Base-by-base conservation (phyloP, 2,329 filamentous ascomycete species). In the Tolypocladium cylindrosporum region DNA sequence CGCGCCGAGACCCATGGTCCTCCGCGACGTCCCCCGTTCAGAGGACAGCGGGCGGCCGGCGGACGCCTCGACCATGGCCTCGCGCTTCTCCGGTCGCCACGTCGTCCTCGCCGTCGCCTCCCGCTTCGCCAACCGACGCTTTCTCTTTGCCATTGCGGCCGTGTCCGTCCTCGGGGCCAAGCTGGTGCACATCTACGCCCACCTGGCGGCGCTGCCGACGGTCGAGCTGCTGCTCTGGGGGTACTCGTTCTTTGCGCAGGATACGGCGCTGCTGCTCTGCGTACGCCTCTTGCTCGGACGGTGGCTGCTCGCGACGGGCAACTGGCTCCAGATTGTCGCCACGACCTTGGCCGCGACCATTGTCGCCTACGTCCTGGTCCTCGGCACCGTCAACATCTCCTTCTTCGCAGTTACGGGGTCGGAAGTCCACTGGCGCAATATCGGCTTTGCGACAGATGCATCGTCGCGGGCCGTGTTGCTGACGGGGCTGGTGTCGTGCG, bases 391-490 rank as follows among this genome's bases (percentile, higher is more conserved):
- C 34, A 67, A 62, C 31, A 61, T 64, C 34, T 64, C 64, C 24
- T 69, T 69, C 54, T 68, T 64, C 45, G 45, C 59, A n/a, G 64
- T 67, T 2, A 60, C 70, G 1, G 70, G 71, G 21, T 66, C 67
- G 8, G 71, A 74, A 56, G 65, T 74, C 4, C 71, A 70, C 42
- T 71, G 71, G 63, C 65, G 69, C 50, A 72, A 74, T 53, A 59
- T 71, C 27, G 69, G 61, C 14, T 54, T 72, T 10, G 66, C 65
- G 0, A 61, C 64, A 11, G 72, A 73, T 40, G 61, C 68, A 13
- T 67, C 68, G 1, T 69, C 68, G 1, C 63, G 66, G 59, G 62
- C 62, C 16, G 62, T 71, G 43, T 60, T 74, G 14, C 63, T 72
- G 2, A 64, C 69, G 1, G 71, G 71, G 1, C 54, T 69, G 31